Evolutionary conservation across 148 eudicot genomes (phyloP), one percentile per base, ranked within the genome.

Genomic region (Arctostaphylos glauca): DNA sequence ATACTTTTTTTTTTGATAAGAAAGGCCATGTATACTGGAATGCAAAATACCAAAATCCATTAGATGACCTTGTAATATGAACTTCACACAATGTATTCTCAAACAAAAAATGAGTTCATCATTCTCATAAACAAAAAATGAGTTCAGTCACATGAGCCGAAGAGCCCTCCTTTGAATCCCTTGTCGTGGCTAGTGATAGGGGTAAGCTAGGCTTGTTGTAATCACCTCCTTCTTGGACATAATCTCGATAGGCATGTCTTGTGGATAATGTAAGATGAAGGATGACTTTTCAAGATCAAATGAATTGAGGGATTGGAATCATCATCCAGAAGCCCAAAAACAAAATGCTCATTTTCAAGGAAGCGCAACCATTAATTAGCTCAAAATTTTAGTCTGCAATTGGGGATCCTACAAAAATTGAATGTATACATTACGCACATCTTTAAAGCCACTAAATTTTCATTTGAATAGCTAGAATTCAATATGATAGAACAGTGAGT

Each of bases 1-100:
- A 86, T 12, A 90, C 92, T 89, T n/a, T n/a, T n/a, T n/a, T n/a
- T n/a, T n/a, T n/a, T n/a, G n/a, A n/a, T n/a, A n/a, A n/a, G n/a
- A n/a, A n/a, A 94, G 98, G 89, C 98, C 98, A 98, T 95, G 94
- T 79, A 86, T 12, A 90, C 92, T 89, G 92, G 90, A 92, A 90
- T 19, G 77, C 55, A 74, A 74, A 73, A 49, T 73, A 46, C 5
- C 25, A 46, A 19, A 73, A 73, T 53, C 66, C 85, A 86, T 85
- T 67, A 83, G 86, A 48, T 10, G 68, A 47, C 83, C 66, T 23
- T 31, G 4, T 31, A 80, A 52, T 18, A 80, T 50, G 25, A 56
- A 52, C 19, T 80, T 48, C 18, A 18, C 3, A 15, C 5, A 43
- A 31, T 41, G 49, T 38, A 14, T 19, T 73, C 62, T 5, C 9